Base-by-base conservation (phyloP, 305 asterid species). In the Rubia tinctorum region DNA sequence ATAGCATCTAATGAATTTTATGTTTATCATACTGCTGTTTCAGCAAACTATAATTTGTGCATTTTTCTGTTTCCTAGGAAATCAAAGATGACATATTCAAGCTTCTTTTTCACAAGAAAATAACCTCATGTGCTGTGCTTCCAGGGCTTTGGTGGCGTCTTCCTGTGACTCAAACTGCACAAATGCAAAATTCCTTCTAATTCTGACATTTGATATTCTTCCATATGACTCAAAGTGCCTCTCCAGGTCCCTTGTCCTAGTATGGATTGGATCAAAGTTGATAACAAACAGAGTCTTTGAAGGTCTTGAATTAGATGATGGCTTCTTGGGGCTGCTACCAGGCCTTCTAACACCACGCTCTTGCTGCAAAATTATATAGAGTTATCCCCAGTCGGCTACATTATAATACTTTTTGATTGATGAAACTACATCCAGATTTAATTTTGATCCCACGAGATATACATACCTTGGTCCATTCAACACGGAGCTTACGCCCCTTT, bases 401-500 rank as follows among this genome's bases (percentile, higher is more conserved):
- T 47, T 12, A 34, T 23, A 70, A 76, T 49, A 6, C 49, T 42
- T 27, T n/a, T 49, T 23, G 18, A 47, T 47, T 2, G 11, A 55
- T 55, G 61, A 49, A 6, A 0, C 56, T 49, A 2, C 15, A 15
- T 15, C 18, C 1, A 49, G 56, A 49, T 49, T 2, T 53, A 66
- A 53, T 43, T 30, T 62, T 23, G 55, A 68, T 6, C 67, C 37
- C 27, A 56, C 11, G 61, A 49, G 53, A 73, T 68, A 65, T 62
- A 66, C 67, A 74, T 84, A 94, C 98, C 97, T 91, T 91, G 56
- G 97, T 90, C 97, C 95, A 91, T 79, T 94, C 98, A 25, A 94
- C 88, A 58, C 98, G 95, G 59, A 94, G 88, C 66, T 90, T 81
- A 53, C 95, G 96, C 69, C 96, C 93, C 81, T 86, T 91, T 78